phyloP scores from a whole-genome alignment of 768 basidiomycete species.

The Amanita pallidorosea region DNA sequence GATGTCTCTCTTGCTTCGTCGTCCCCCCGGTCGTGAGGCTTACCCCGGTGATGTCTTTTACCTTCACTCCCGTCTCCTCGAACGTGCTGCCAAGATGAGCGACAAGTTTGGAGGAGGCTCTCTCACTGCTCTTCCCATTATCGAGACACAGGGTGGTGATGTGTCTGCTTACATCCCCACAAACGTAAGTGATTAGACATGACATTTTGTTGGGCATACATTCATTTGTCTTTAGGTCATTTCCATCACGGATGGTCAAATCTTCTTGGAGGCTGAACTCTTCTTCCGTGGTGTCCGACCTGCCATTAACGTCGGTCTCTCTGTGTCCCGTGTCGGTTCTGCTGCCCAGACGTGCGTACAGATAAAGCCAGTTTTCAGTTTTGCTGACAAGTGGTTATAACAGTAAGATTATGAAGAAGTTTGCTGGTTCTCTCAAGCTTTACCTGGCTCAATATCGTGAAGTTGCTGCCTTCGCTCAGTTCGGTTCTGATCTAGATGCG shows the following conservation, averaged over 20 bases:
- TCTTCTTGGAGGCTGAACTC: conserved; percentile 99
- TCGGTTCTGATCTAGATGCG: conserved; percentile 99
- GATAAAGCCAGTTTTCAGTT: neutral
- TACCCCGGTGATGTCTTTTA: conserved; percentile 99
- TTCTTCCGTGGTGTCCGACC: conserved; percentile 99
- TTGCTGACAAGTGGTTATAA: conserved; percentile 1
- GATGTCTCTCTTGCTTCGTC: conserved; percentile 99
- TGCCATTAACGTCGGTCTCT: conserved; percentile 99
- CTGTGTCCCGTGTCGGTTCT: conserved; percentile 99
- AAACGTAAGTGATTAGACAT: conserved; percentile 41
- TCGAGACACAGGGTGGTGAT: conserved; percentile 99
- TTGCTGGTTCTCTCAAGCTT: conserved; percentile 98
- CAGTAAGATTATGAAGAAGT: conserved; percentile 99
- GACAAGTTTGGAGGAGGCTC: conserved; percentile 98
- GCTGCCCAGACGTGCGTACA: conserved; percentile 92
- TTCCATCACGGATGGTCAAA: conserved; percentile 99
- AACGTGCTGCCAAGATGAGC: conserved; percentile 99
- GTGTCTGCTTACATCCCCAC: conserved; percentile 99
- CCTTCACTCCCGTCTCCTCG: conserved; percentile 98
- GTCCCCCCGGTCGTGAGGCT: conserved; percentile 99
- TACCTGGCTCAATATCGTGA: conserved; percentile 99
- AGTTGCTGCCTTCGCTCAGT: conserved; percentile 98
- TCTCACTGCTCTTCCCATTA: conserved; percentile 97
- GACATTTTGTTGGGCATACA: neutral
- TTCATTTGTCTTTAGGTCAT: conserved; percentile 58